Conservation (phyloP, 2,329 filamentous ascomycete genomes). For the Beauveria rudraprayagi region DNA sequence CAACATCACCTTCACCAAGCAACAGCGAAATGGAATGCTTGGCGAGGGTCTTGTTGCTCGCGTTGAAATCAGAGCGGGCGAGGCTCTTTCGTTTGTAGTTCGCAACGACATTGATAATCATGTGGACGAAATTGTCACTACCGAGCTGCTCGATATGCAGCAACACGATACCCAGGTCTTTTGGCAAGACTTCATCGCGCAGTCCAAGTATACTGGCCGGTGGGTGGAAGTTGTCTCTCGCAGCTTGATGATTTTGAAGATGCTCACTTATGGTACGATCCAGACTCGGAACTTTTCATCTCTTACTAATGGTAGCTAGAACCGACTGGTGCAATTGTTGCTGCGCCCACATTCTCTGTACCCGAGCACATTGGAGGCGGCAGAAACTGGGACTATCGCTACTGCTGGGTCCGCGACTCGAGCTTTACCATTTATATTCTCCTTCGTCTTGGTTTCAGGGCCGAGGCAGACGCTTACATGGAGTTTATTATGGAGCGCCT, state of each 20-base stretch:
- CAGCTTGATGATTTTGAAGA: slow-evolving; percentile 66
- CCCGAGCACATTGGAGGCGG: slow-evolving; percentile 65
- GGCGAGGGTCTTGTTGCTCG: slow-evolving; percentile 56
- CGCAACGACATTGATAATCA: slow-evolving; percentile 53
- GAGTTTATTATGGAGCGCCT: slow-evolving; percentile 65
- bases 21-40: slow-evolving; percentile 40
- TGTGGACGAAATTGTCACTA: slow-evolving; percentile 50
- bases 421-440: slow-evolving; percentile 74
- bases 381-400: slow-evolving; percentile 66
- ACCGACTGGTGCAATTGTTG: slow-evolving; percentile 69
- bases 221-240: slow-evolving; percentile 65
- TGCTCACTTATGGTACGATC: slow-evolving; percentile 53
- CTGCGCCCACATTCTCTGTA: slow-evolving; percentile 68
- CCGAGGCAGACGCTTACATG: slow-evolving; percentile 73
- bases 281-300: not conserved
- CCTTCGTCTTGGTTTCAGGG: slow-evolving; percentile 64
- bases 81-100: slow-evolving; percentile 61
- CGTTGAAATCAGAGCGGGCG: slow-evolving; percentile 55
- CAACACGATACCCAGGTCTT: slow-evolving; percentile 64
- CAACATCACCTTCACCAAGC: slow-evolving; percentile 46
- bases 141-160: slow-evolving; percentile 47
- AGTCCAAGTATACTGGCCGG: slow-evolving; percentile 61
- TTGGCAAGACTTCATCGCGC: slow-evolving; percentile 67
- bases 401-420: slow-evolving; percentile 68
- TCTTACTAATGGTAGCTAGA: slow-evolving; percentile 32